Conservation (phyloP, 768 basidiomycete species). For the Phlebiopsis flavidoalba region DNA sequence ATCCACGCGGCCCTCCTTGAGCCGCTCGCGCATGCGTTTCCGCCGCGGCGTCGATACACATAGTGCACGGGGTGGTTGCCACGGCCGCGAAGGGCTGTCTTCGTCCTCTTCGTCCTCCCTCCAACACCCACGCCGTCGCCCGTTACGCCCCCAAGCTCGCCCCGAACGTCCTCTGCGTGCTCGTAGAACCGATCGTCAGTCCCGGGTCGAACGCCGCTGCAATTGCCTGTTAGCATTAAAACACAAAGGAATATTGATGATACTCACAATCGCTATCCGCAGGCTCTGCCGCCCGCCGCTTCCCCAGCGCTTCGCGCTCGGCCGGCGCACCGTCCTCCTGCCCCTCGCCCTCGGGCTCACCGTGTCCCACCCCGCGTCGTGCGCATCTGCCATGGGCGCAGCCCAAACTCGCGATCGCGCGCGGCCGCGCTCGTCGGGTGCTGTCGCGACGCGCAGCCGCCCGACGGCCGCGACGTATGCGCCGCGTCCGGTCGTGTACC, state of each 20-base stretch:
- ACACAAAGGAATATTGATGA: neutral
- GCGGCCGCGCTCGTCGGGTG: constrained; percentile 17
- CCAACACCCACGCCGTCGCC: constrained; percentile 39
- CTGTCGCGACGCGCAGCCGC: constrained; percentile 20
- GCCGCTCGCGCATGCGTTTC: constrained; percentile 65
- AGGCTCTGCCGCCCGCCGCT: constrained; percentile 56
- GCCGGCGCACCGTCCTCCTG: constrained; percentile 34
- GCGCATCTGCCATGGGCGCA: too few relatives aligned
- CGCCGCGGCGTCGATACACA: constrained; percentile 91
- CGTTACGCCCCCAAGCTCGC: constrained; percentile 20
- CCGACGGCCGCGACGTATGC: neutral
- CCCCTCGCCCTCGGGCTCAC: constrained; percentile 14
- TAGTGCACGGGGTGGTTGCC: constrained; percentile 55
- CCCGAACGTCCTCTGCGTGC: constrained; percentile 22
- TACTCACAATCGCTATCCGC: constrained; percentile 46
- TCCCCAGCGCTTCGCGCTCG: constrained; percentile 89
- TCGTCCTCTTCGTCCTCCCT: constrained; percentile 41
- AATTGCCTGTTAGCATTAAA: neutral
- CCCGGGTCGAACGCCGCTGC: constrained; percentile 49
- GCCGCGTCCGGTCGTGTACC: neutral
- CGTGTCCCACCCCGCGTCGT: too few relatives aligned
- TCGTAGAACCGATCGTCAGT: constrained; percentile 54
- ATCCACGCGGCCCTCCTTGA: constrained; percentile 35
- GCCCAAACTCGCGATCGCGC: too few relatives aligned
- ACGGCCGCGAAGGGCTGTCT: constrained; percentile 24